phyloP scores from a whole-genome alignment of 208 protist genomes.

The Herpetomonas tarakana region DNA sequence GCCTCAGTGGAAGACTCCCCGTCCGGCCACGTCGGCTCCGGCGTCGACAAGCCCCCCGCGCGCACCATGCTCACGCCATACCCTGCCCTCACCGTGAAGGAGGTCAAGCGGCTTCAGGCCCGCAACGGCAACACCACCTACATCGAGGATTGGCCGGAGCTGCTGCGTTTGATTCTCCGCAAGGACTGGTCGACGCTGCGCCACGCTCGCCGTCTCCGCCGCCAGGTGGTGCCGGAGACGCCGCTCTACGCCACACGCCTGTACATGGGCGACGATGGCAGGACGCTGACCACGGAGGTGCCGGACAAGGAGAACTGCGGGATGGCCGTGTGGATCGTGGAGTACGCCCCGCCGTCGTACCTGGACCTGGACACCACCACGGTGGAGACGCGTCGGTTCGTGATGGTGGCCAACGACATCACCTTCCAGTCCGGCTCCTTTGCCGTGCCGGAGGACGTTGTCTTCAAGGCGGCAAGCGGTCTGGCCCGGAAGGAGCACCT shows the following conservation, averaged over 20 bases:
- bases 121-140: slow-evolving; percentile 91
- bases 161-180: slow-evolving; percentile 85
- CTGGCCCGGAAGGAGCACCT: slow-evolving; percentile 83
- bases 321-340: slow-evolving; percentile 95
- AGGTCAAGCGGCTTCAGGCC: slow-evolving; percentile 86
- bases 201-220: slow-evolving; percentile 25
- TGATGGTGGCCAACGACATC: slow-evolving; percentile 99
- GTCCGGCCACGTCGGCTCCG: slow-evolving; percentile 8
- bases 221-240: slow-evolving; percentile 22
- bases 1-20: slow-evolving; percentile 9
- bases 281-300: slow-evolving; percentile 27
- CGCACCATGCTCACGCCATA: slow-evolving; percentile 59
- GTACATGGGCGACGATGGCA: slow-evolving; percentile 33
- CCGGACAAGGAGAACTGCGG: slow-evolving; percentile 41
- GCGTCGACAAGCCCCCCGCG: slow-evolving; percentile 3
- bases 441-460: slow-evolving; percentile 91
- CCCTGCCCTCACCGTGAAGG: slow-evolving; percentile 40
- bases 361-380: slow-evolving; percentile 34
- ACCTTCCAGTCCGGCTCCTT: slow-evolving; percentile 97
- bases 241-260: slow-evolving; percentile 46
- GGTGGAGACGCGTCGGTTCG: slow-evolving; percentile 62
- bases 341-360: slow-evolving; percentile 90
- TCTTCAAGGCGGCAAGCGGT: slow-evolving; percentile 90
- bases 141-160: slow-evolving; percentile 93
- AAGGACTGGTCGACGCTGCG: slow-evolving; percentile 73